These are phyloP conservation scores for Fusarium napiforme DNA, from an alignment of 2,329 filamentous ascomycete species.

Conservation along the genomic window DNA sequence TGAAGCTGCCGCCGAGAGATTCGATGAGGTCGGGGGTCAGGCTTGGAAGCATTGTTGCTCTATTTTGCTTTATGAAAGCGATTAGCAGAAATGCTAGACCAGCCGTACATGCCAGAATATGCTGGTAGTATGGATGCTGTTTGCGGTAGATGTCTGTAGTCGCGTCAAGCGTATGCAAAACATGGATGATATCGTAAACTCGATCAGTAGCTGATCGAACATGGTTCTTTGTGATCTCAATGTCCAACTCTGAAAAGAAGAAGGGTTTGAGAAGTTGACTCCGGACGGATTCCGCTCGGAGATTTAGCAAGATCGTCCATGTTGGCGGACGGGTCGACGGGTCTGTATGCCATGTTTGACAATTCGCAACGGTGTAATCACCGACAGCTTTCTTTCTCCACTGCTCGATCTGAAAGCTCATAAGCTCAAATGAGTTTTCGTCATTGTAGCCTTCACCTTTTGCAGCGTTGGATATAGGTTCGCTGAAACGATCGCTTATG, in stretches of 20 bases:
- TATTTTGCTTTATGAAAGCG: conserved; percentile 32
- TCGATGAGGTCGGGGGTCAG: conserved; percentile 15
- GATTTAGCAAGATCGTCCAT: conserved; percentile 22
- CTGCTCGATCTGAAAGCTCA: conserved; percentile 46
- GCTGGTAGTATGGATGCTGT: conserved; percentile 28
- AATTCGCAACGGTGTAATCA: conserved; percentile 10
- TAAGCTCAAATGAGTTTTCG: conserved; percentile 43
- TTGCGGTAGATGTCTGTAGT: conserved; percentile 25
- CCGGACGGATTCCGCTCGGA: conserved; percentile 26
- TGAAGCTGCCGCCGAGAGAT: conserved; percentile 20
- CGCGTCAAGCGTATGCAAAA: conserved; percentile 9
- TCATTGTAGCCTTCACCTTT: conserved; percentile 37
- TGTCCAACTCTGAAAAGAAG: conserved; percentile 29
- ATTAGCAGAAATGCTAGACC: conserved; percentile 24
- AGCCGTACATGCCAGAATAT: conserved; percentile 20
- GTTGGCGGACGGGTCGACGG: conserved; percentile 20
- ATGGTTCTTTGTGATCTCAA: conserved; percentile 23
- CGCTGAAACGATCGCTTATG: conserved; percentile 26
- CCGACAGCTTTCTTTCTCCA: conserved; percentile 43
- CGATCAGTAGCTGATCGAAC: conserved; percentile 19
- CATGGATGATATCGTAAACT: conserved; percentile 24
- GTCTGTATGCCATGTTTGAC: conserved; percentile 11
- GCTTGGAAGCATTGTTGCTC: conserved; percentile 8
- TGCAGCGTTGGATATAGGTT: conserved; percentile 16
- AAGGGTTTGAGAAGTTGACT: conserved; percentile 24